phyloP scores from a whole-genome alignment of 2,329 filamentous ascomycete genomes.

The Monosporascus sp. region DNA sequence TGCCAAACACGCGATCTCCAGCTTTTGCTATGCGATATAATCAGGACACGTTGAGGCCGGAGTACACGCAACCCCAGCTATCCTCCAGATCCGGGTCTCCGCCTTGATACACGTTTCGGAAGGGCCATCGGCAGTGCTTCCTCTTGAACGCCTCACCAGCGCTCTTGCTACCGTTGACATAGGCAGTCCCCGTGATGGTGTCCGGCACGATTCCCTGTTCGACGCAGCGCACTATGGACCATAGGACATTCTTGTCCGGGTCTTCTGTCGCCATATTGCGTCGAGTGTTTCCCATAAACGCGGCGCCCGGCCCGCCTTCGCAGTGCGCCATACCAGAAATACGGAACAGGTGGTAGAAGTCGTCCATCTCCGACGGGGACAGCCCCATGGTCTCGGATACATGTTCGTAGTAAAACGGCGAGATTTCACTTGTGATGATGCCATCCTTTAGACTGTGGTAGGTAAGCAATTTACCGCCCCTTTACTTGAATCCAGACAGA shows the following conservation, averaged over 20 bases:
- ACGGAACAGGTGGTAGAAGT: conserved; percentile 37
- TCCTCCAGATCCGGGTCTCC: conserved; percentile 7
- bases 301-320: conserved; percentile 39
- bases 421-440: conserved; percentile 38
- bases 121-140: conserved; percentile 12
- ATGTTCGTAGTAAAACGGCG: conserved; percentile 40
- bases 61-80: conserved; percentile 7
- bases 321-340: conserved; percentile 46
- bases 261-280: conserved; percentile 17
- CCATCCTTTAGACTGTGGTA: conserved; percentile 38
- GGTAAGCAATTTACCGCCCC: conserved; percentile 32
- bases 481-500: conserved; percentile 27
- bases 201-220: conserved; percentile 37
- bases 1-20: too few relatives aligned
- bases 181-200: conserved; percentile 12
- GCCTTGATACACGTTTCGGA: conserved; percentile 11
- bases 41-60: not conserved
- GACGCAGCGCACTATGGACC: conserved; percentile 42
- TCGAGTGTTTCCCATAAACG: conserved; percentile 19
- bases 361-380: conserved; percentile 25
- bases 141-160: conserved; percentile 8
- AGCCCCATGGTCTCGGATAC: conserved; percentile 34
- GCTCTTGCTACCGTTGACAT: conserved; percentile 7
- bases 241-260: conserved; percentile 36
- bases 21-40: too few relatives aligned